phyloP scores from a whole-genome alignment of 352 stramenopile genomes.

The Salisapilia sapeloensis region DNA sequence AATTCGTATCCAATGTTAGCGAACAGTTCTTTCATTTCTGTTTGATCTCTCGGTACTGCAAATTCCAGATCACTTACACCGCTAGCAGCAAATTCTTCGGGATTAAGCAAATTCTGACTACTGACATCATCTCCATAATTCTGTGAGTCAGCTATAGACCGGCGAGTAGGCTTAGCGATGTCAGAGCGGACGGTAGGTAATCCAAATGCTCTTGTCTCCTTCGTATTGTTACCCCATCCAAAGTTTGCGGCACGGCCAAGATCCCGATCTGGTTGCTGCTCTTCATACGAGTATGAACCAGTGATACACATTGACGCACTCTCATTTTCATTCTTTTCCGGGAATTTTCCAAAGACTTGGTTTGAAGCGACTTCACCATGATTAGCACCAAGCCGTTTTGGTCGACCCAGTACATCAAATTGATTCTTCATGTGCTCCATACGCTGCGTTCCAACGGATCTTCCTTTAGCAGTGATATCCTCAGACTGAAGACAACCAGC shows the following conservation, averaged over 20 bases:
- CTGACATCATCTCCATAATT: conserved; percentile 83
- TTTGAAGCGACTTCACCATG: conserved; percentile 9
- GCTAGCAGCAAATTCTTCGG: conserved; percentile 58
- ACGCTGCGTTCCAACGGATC: conserved; percentile 32
- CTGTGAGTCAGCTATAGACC: conserved; percentile 77
- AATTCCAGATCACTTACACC: conserved; percentile 80
- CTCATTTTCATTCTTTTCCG: conserved; percentile 23
- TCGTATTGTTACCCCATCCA: conserved; percentile 69
- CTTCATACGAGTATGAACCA: conserved; percentile 55
- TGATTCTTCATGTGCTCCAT: conserved; percentile 61
- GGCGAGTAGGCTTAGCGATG: conserved; percentile 41
- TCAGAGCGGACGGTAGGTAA: conserved; percentile 75
- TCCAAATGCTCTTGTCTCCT: conserved; percentile 50
- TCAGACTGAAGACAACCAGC: conserved; percentile 45
- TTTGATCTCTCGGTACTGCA: conserved; percentile 25
- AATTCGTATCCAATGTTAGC: conserved; percentile 46
- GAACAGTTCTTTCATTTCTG: conserved; percentile 51
- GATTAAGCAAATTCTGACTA: conserved; percentile 72
- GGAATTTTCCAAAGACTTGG: conserved; percentile 52
- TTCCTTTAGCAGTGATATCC: conserved; percentile 20
- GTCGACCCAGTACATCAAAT: conserved; percentile 53
- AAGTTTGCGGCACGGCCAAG: conserved; percentile 67
- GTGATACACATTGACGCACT: conserved; percentile 66
- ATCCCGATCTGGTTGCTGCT: conserved; percentile 71
- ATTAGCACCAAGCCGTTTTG: conserved; percentile 30